These are phyloP conservation scores for Sodiomyces alkalinus DNA, from an alignment of 2,329 filamentous ascomycete genomes.

Conservation along the genomic window DNA sequence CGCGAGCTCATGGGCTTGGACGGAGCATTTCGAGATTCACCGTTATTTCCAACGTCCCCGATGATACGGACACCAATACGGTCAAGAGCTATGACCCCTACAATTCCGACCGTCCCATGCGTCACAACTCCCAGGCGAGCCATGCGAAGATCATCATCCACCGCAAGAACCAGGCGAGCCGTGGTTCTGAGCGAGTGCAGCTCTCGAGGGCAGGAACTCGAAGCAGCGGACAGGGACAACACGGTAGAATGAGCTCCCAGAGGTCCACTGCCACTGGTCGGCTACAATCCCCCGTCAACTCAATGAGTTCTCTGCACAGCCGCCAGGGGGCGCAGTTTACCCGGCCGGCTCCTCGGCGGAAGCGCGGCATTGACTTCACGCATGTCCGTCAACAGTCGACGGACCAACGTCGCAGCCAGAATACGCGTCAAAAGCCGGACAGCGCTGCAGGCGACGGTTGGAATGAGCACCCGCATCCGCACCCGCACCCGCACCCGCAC, in stretches of 20 bases:
- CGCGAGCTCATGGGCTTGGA: conserved; percentile 28
- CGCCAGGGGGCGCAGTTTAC: conserved; percentile 24
- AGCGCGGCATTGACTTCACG: conserved; percentile 40
- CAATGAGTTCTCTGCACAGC: conserved; percentile 34
- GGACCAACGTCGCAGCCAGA: conserved; percentile 6
- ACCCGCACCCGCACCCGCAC: neutral
- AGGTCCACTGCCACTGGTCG: conserved; percentile 14
- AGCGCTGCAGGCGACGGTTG: neutral
- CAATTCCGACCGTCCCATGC: conserved; percentile 43
- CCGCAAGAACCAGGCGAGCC: conserved; percentile 24
- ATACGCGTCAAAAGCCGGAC: conserved; percentile 11
- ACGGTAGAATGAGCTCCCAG: conserved; percentile 16
- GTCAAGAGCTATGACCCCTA: conserved; percentile 70
- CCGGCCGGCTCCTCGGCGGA: conserved; percentile 29
- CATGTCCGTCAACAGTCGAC: conserved; percentile 24
- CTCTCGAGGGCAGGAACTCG: conserved; percentile 18
- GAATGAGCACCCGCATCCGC: too few species aligned
- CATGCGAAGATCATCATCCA: conserved; percentile 58
- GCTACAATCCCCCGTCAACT: conserved; percentile 20
- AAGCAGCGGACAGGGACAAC: conserved; percentile 11
- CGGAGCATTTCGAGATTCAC: conserved; percentile 47
- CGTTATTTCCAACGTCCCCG: conserved; percentile 47
- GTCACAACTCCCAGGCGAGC: conserved; percentile 32
- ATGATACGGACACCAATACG: conserved; percentile 33
- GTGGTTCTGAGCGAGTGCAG: conserved; percentile 12